Conservation (phyloP, 1,284 basidiomycete species). For the Leccinum fallax region DNA sequence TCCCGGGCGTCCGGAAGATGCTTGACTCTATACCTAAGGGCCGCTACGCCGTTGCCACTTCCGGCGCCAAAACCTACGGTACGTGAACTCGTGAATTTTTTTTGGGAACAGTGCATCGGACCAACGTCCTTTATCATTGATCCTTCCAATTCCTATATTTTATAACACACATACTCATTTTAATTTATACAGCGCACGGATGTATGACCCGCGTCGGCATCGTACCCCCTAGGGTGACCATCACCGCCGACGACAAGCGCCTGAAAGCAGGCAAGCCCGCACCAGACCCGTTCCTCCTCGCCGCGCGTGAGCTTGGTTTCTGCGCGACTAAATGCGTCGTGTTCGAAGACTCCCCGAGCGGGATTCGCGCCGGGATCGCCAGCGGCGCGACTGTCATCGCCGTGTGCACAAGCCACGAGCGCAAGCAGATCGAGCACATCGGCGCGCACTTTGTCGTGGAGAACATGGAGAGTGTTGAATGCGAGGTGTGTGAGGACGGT, state of each 20-base stretch:
- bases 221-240: slow-evolving; percentile 69
- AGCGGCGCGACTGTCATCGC: slow-evolving; percentile 77
- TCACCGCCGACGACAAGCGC: slow-evolving; percentile 78
- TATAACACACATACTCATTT: background rate
- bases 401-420: slow-evolving; percentile 69
- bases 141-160: background rate
- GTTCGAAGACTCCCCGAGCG: slow-evolving; percentile 76
- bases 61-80: slow-evolving; percentile 75
- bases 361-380: slow-evolving; percentile 73
- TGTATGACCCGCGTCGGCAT: slow-evolving; percentile 77
- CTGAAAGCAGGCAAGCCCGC: slow-evolving; percentile 68
- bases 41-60: slow-evolving; percentile 75
- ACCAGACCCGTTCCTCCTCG: slow-evolving; percentile 76
- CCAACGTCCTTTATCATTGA: background rate
- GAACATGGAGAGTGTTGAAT: slow-evolving; percentile 57
- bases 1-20: slow-evolving; percentile 72
- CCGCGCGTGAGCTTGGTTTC: slow-evolving; percentile 72
- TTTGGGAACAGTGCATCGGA: background rate
- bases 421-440: slow-evolving; percentile 56
- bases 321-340: slow-evolving; percentile 62
- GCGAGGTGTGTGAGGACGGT: slow-evolving; percentile 44
- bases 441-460: slow-evolving; percentile 72
- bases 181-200: slow-evolving; percentile 51
- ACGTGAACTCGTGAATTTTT: slow-evolving; percentile 19
- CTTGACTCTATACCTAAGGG: slow-evolving; percentile 70